Conservation (phyloP, 228 moss, liverwort and hornwort species). For the Sphagnum fallax region DNA sequence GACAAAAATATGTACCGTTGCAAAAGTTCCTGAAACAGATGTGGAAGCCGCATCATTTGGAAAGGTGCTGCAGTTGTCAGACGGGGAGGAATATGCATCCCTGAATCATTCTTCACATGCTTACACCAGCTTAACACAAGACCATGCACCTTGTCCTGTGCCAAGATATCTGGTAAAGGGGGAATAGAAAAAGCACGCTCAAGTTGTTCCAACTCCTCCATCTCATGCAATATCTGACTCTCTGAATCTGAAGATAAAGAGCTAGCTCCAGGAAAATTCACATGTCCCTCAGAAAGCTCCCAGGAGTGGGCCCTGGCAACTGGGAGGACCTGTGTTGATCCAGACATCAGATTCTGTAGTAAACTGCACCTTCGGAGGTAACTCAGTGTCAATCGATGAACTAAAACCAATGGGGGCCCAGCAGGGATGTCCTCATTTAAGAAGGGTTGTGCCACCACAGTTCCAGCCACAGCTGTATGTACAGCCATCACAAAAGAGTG, state of each 20-base stretch:
- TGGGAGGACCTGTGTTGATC: slow-evolving; percentile 61
- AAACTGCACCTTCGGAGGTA: slow-evolving; percentile 77
- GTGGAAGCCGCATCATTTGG: slow-evolving; percentile 77
- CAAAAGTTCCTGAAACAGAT: slow-evolving; percentile 83
- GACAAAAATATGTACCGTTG: slow-evolving; percentile 42
- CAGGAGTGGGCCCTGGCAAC: slow-evolving; percentile 74
- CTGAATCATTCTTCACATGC: slow-evolving; percentile 53
- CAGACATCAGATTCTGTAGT: slow-evolving; percentile 58
- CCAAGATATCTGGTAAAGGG: slow-evolving; percentile 45
- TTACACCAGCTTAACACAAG: slow-evolving; percentile 63
- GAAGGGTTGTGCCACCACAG: slow-evolving; percentile 23
- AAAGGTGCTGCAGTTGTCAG: slow-evolving; percentile 66
- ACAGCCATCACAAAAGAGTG: slow-evolving; percentile 51
- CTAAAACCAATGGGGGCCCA: slow-evolving; percentile 31
- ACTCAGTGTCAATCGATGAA: slow-evolving; percentile 74
- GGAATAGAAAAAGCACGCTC: slow-evolving; percentile 69
- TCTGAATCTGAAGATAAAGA: slow-evolving; percentile 27
- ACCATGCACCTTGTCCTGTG: slow-evolving; percentile 38
- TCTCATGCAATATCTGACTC: slow-evolving; percentile 34
- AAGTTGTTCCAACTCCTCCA: slow-evolving; percentile 82
- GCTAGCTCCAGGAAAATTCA: slow-evolving; percentile 17
- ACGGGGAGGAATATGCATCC: slow-evolving; percentile 43
- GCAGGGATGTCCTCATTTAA: slow-evolving; percentile 23
- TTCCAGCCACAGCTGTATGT: slow-evolving; percentile 46
- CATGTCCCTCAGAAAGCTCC: slow-evolving; percentile 66